Evolutionary conservation across 805 yeast species (phyloP).

Genomic region (Metschnikowia kofuensis): DNA sequence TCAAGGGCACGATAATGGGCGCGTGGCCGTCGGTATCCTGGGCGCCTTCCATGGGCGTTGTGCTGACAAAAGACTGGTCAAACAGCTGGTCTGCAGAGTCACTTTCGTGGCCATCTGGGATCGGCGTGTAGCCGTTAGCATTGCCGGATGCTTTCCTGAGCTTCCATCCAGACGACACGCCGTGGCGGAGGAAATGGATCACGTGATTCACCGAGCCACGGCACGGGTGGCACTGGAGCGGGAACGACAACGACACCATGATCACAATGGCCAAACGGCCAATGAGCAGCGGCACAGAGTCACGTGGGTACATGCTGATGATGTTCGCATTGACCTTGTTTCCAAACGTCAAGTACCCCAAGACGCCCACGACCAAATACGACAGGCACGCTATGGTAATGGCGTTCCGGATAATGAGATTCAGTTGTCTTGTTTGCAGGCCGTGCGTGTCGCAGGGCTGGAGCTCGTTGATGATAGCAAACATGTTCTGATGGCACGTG

Average conservation of each 20-base stretch:
- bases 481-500: slow-evolving; percentile 80
- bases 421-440: slow-evolving; percentile 43
- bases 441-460: slow-evolving; percentile 34
- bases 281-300: slow-evolving; percentile 43
- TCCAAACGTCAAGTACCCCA: slow-evolving; percentile 84
- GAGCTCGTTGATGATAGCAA: slow-evolving; percentile 71
- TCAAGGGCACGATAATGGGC: slow-evolving; percentile 38
- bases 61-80: slow-evolving; percentile 39
- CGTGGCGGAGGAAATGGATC: slow-evolving; percentile 43
- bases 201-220: slow-evolving; percentile 72
- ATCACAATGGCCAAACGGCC: slow-evolving; percentile 64
- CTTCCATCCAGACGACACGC: slow-evolving; percentile 25
- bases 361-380: slow-evolving; percentile 61
- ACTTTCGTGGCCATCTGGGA: slow-evolving; percentile 13
- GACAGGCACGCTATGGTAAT: slow-evolving; percentile 52
- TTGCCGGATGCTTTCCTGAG: slow-evolving; percentile 18
- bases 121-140: slow-evolving; percentile 25
- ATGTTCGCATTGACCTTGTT: slow-evolving; percentile 71
- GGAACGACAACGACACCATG: slow-evolving; percentile 75
- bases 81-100: slow-evolving; percentile 13
- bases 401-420: slow-evolving; percentile 52
- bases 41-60: slow-evolving; percentile 47
- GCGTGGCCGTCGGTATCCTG: slow-evolving; percentile 46
- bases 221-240: slow-evolving; percentile 79
- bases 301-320: slow-evolving; percentile 60